A percentile compares a stretch with the other conserved stretches of the same genome.
These are phyloP conservation scores for Halenospora varia DNA, from an alignment of 495 filamentous ascomycete genomes.

Conservation along the genomic window DNA sequence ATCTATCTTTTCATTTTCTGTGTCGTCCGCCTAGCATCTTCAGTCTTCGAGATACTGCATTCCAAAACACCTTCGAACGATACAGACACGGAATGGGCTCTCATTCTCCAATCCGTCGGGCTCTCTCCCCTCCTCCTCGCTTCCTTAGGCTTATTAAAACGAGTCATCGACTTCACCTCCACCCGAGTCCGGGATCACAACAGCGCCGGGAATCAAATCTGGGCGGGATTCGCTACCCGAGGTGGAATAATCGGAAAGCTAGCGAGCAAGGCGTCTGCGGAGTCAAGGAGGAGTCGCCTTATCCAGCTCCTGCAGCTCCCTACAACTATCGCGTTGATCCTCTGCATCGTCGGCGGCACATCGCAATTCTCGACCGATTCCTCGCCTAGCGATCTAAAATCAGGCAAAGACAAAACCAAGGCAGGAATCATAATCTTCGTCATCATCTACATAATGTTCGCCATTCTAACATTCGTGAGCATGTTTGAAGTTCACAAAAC, in stretches of 20 bases:
- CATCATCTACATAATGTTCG: neutral
- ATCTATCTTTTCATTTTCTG: slow-evolving; percentile 15
- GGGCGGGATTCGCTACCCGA: neutral
- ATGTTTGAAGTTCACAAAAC: neutral
- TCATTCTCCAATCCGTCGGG: slow-evolving; percentile 9
- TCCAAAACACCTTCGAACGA: neutral
- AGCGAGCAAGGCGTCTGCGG: neutral
- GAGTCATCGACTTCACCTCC: slow-evolving; percentile 9
- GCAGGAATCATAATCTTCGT: slow-evolving; percentile 14
- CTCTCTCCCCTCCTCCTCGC: slow-evolving; percentile 17
- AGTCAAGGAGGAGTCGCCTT: neutral
- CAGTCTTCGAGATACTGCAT: slow-evolving; percentile 1
- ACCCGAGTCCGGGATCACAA: neutral
- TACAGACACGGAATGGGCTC: slow-evolving; percentile 5
- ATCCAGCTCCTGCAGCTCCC: slow-evolving; percentile 3
- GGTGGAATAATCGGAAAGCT: neutral
- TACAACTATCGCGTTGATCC: slow-evolving; percentile 9
- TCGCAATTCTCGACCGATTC: neutral
- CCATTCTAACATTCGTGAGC: neutral
- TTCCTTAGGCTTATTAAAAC: slow-evolving; percentile 9
- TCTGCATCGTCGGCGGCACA: slow-evolving; percentile 21
- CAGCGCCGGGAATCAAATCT: neutral
- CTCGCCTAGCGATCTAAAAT: neutral
- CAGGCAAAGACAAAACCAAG: slow-evolving; percentile 9
- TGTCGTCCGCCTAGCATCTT: slow-evolving; percentile 2